A percentile compares a stretch with the other conserved stretches of the same genome.
phyloP scores from a whole-genome alignment of 2,329 filamentous ascomycete species.

The Diaporthe citriasiana region DNA sequence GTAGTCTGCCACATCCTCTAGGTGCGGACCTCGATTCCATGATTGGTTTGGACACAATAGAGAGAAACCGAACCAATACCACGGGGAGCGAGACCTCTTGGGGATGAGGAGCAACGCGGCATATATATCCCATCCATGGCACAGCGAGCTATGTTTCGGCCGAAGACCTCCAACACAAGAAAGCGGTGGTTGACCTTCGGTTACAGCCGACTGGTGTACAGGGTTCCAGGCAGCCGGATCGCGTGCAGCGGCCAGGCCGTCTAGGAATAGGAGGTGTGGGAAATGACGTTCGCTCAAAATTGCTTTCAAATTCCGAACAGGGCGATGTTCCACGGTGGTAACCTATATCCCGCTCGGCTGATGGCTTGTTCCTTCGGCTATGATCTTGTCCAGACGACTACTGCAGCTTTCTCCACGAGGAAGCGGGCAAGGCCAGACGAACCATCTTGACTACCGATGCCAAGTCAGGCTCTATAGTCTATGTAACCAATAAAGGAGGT shows the following conservation, averaged over 20 bases:
- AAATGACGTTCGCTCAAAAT: background rate
- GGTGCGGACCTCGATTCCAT: too few species aligned
- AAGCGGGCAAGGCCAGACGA: background rate
- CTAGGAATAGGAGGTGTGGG: background rate
- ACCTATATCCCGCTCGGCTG: background rate
- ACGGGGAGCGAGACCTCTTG: background rate
- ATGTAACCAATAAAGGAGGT: background rate
- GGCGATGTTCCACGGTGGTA: background rate
- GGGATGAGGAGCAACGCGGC: background rate
- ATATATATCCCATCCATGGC: too few species aligned
- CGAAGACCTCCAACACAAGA: background rate
- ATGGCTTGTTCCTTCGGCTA: constrained; percentile 6
- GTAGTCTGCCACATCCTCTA: background rate
- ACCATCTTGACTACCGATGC: background rate
- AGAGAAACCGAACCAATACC: background rate
- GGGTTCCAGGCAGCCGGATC: too few species aligned
- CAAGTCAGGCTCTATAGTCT: background rate
- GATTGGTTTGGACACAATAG: background rate
- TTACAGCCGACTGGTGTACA: background rate
- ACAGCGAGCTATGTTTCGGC: background rate
- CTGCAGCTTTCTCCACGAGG: constrained; percentile 1
- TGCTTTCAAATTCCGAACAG: background rate
- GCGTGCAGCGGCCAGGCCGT: background rate
- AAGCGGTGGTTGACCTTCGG: background rate
- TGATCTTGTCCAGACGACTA: background rate